A percentile compares a stretch with the other conserved stretches of the same genome.
phyloP scores from a whole-genome alignment of 2,329 filamentous ascomycete species.

The Claviceps pazoutovae region DNA sequence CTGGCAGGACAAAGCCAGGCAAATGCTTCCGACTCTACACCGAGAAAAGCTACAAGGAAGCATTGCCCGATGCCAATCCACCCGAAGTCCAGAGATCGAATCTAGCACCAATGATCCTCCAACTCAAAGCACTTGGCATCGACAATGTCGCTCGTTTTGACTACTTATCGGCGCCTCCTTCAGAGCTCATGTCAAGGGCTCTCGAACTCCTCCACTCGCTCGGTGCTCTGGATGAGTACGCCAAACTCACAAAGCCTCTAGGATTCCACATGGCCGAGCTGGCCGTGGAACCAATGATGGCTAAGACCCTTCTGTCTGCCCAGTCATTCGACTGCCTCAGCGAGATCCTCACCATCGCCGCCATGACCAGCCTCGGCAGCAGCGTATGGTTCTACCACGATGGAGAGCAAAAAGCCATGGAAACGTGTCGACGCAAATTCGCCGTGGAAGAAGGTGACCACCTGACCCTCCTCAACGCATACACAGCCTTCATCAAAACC shows the following conservation, averaged over 20 bases:
- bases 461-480: conserved; percentile 84
- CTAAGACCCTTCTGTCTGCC: conserved; percentile 68
- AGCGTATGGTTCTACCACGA: conserved; percentile 73
- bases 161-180: conserved; percentile 74
- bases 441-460: conserved; percentile 91
- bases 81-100: conserved; percentile 92
- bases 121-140: conserved; percentile 88
- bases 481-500: conserved; percentile 70
- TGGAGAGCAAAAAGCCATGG: conserved; percentile 59
- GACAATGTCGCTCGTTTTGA: conserved; percentile 88
- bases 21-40: conserved; percentile 94
- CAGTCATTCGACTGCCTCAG: conserved; percentile 62
- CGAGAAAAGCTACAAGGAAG: conserved; percentile 48
- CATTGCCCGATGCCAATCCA: conserved; percentile 56
- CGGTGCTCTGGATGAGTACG: conserved; percentile 77
- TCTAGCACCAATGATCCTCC: conserved; percentile 72
- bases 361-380: conserved; percentile 81
- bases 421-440: conserved; percentile 65
- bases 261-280: conserved; percentile 86
- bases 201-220: conserved; percentile 79
- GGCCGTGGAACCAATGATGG: conserved; percentile 90
- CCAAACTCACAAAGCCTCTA: conserved; percentile 79
- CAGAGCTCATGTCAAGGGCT: conserved; percentile 71
- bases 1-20: conserved; percentile 75
- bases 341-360: conserved; percentile 82